phyloP scores from a whole-genome alignment of 495 filamentous ascomycete species.

The Neurospora sp. region DNA sequence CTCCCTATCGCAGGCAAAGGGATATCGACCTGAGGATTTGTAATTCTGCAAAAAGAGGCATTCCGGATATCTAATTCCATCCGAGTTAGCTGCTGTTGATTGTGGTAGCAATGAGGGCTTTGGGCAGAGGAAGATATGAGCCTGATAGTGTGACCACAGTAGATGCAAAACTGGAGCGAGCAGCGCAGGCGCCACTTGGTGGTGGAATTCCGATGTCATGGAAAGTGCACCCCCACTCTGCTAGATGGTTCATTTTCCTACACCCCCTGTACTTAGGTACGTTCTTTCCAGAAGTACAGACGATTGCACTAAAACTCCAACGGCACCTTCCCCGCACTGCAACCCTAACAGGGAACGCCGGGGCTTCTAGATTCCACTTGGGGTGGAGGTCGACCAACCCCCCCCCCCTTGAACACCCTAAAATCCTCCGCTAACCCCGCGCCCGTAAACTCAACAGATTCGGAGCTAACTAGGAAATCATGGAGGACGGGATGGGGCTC shows the following conservation, averaged over 20 bases:
- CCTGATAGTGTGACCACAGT: not conserved
- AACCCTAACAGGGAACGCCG: not conserved
- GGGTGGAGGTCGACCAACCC: not conserved
- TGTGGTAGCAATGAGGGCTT: not conserved
- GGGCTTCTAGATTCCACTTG: not conserved
- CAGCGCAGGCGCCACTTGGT: not conserved
- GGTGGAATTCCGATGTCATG: not conserved
- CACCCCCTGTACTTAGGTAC: not conserved
- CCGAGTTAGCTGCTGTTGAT: not conserved
- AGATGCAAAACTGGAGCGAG: not conserved
- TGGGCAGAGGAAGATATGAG: not conserved
- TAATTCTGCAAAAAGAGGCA: not conserved
- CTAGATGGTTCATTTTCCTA: not conserved
- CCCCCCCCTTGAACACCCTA: not conserved
- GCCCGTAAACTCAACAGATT: not conserved
- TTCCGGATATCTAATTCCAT: not conserved
- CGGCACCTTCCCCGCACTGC: not conserved
- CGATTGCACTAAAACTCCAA: not conserved
- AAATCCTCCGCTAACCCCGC: not conserved
- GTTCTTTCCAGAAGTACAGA: not conserved
- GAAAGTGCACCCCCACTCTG: not conserved
- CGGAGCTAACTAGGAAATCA: not conserved
- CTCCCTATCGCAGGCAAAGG: not conserved
- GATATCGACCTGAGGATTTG: not conserved
- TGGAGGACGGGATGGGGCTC: not conserved